Conservation (phyloP, 352 stramenopile genomes). For the Phytophthora citricola region DNA sequence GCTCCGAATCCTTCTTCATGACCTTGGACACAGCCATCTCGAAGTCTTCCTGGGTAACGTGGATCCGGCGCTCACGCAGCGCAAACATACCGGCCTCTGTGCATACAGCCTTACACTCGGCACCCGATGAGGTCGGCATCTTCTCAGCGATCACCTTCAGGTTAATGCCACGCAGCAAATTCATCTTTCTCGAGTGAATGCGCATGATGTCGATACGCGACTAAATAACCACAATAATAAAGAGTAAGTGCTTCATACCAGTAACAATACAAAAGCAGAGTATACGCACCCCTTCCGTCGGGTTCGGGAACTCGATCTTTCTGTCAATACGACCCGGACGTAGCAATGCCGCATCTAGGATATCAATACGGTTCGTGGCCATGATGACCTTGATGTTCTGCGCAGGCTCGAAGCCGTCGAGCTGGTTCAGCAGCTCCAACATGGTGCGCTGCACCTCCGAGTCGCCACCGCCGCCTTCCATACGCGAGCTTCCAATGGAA, state of each 20-base stretch:
- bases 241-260: background rate
- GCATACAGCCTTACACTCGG: constrained; percentile 99
- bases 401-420: constrained; percentile 96
- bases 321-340: constrained; percentile 98
- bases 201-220: constrained; percentile 97
- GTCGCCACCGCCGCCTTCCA: constrained; percentile 95
- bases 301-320: constrained; percentile 99
- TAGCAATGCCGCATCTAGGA: constrained; percentile 97
- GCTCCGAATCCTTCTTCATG: constrained; percentile 99
- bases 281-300: constrained; percentile 91
- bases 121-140: constrained; percentile 97
- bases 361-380: constrained; percentile 99
- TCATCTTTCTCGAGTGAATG: constrained; percentile 99
- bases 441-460: constrained; percentile 99
- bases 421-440: constrained; percentile 99
- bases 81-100: constrained; percentile 99
- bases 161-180: constrained; percentile 98
- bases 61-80: constrained; percentile 98
- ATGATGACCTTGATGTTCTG: constrained; percentile 99
- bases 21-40: constrained; percentile 99
- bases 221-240: constrained; percentile 39
- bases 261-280: constrained; percentile 3
- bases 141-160: constrained; percentile 98
- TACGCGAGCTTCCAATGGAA: constrained; percentile 96
- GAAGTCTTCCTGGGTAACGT: constrained; percentile 99